Percentiles rank a stretch among this genome's conserved stretches.
phyloP scores from a whole-genome alignment of 176 grass and related monocot species.

The Tillandsia fasciculata region DNA sequence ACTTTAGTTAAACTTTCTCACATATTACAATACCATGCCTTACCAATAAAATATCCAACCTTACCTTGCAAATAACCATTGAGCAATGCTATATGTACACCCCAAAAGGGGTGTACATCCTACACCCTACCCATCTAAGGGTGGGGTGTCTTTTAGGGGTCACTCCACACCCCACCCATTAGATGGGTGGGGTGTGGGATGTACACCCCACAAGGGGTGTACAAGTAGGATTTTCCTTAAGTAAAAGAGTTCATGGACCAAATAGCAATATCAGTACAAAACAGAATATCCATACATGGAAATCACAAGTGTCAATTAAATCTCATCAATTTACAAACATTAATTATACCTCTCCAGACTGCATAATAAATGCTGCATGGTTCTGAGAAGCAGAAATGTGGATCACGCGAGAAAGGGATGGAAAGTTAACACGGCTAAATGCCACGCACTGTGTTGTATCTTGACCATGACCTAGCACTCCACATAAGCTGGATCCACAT shows the following conservation, averaged over 20 bases:
- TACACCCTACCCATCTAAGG: no score
- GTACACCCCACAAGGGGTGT: no score
- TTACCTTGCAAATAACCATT: no score
- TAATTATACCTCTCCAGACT: slow-evolving; percentile 78
- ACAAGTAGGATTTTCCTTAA: background rate
- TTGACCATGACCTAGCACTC: slow-evolving; percentile 97
- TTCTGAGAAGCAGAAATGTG: slow-evolving; percentile 91
- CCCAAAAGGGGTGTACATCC: no score
- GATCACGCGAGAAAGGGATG: slow-evolving; percentile 67
- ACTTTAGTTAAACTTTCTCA: no score
- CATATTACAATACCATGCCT: no score
- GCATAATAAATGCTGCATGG: slow-evolving; percentile 82
- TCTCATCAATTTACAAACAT: slow-evolving; percentile 2
- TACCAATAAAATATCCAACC: no score
- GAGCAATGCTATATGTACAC: no score
- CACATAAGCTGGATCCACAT: slow-evolving; percentile 95
- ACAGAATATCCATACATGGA: background rate
- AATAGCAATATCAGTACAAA: slow-evolving; percentile 1
- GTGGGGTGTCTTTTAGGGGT: no score
- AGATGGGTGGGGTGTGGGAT: no score
- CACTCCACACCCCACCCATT: no score
- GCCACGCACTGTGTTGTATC: slow-evolving; percentile 73
- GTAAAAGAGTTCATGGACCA: no score
- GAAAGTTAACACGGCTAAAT: slow-evolving; percentile 74
- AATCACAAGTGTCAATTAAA: background rate